A percentile compares a stretch with the other conserved stretches of the same genome.
Evolutionary conservation across 2,329 filamentous ascomycete species (phyloP).

Genomic region (Hymenoscyphus infarciens): DNA sequence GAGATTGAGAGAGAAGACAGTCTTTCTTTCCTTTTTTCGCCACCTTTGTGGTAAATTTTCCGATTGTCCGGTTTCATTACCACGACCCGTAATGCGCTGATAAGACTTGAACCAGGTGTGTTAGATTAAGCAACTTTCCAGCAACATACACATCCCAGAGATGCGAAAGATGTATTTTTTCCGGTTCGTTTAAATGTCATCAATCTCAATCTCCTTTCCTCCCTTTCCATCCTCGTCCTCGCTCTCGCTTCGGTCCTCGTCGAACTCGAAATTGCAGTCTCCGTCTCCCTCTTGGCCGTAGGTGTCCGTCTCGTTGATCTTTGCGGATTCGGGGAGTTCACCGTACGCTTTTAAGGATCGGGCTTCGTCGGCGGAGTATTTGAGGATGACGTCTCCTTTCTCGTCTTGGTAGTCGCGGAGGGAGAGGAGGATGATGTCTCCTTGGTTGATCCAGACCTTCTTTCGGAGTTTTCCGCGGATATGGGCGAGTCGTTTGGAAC

Average conservation of each 20-base stretch:
- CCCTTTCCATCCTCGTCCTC: constrained; percentile 54
- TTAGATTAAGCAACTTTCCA: constrained; percentile 1
- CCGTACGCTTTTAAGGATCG: constrained; percentile 94
- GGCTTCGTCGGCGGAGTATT: constrained; percentile 95
- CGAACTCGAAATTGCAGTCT: constrained; percentile 97
- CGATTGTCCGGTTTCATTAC: not conserved
- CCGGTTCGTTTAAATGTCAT: constrained; percentile 75
- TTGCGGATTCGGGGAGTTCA: constrained; percentile 93
- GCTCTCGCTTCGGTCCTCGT: constrained; percentile 74
- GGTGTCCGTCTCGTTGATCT: constrained; percentile 99
- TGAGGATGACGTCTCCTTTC: constrained; percentile 90
- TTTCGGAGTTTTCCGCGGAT: constrained; percentile 96
- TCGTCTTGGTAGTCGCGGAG: constrained; percentile 92
- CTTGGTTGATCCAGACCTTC: constrained; percentile 99
- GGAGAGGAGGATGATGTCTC: constrained; percentile 85
- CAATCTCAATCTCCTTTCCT: constrained; percentile 85
- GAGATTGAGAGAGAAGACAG: constrained; percentile 65
- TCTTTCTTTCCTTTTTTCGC: constrained; percentile 38
- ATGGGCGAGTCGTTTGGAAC: constrained; percentile 78
- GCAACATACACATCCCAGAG: constrained; percentile 5
- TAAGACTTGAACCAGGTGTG: not conserved
- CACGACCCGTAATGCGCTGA: not conserved
- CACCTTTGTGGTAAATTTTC: constrained; percentile 10
- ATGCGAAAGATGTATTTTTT: not conserved
- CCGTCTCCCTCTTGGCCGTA: constrained; percentile 89